Evolutionary conservation across 768 basidiomycete genomes (phyloP).

Genomic region (Sarcodon sp.): DNA sequence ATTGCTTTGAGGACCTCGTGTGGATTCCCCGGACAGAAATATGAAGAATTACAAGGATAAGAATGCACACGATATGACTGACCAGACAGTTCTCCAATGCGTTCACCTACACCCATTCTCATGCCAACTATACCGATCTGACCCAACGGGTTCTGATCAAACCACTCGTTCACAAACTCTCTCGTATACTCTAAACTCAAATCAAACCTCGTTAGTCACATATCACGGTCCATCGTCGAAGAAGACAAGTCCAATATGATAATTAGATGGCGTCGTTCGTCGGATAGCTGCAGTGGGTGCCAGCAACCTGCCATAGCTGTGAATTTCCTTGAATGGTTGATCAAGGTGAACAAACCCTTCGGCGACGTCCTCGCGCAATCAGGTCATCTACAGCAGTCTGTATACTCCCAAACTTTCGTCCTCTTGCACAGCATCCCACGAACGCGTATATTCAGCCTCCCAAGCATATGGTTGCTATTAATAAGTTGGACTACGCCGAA

Average conservation of each 20-base stretch:
- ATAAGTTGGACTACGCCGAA: constrained; percentile 3
- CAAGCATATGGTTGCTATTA: constrained; percentile 78
- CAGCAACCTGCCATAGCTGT: constrained; percentile 37
- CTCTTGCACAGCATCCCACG: constrained; percentile 96
- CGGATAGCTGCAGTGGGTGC: constrained; percentile 82
- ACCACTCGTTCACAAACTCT: constrained; percentile 93
- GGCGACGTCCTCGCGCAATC: constrained; percentile 74
- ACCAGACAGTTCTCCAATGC: constrained; percentile 91
- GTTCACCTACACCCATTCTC: constrained; percentile 83
- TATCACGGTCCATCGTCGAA: constrained; percentile 92
- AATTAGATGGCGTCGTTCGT: constrained; percentile 86
- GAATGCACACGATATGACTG: constrained; percentile 9
- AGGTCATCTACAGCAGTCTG: constrained; percentile 84
- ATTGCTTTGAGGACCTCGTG: constrained; percentile 89
- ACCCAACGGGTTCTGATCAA: constrained; percentile 97
- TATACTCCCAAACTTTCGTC: constrained; percentile 87
- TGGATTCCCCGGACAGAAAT: constrained; percentile 62
- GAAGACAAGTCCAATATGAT: constrained; percentile 85
- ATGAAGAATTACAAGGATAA: background rate
- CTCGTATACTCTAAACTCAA: constrained; percentile 81
- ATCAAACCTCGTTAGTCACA: constrained; percentile 91
- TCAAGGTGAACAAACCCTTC: constrained; percentile 41
- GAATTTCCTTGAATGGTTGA: background rate
- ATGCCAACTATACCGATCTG: constrained; percentile 95
- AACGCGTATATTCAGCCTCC: constrained; percentile 90